These are phyloP conservation scores for Monilinia polystroma DNA, from an alignment of 2,329 filamentous ascomycete species.

Conservation along the genomic window DNA sequence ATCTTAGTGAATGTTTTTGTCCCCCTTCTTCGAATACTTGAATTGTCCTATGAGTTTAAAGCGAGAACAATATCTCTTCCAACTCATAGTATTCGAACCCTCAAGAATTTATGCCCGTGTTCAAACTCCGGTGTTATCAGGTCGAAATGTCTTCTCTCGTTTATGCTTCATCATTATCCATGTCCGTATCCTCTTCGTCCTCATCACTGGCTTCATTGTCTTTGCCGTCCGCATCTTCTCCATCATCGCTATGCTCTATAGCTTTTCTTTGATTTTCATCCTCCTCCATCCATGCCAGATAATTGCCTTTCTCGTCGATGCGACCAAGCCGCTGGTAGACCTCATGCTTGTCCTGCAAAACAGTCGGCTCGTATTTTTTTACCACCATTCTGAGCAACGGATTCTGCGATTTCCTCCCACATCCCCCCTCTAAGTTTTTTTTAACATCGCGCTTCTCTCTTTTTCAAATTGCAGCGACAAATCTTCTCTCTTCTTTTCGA, in stretches of 20 bases:
- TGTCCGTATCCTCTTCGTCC: too few species aligned
- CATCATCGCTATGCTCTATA: neutral
- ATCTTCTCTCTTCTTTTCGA: too few species aligned
- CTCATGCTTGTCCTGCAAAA: slow-evolving; percentile 1
- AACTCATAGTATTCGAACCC: too few species aligned
- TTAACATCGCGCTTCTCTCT: neutral
- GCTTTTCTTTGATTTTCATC: neutral
- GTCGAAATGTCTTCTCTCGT: too few species aligned
- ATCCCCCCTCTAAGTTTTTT: neutral
- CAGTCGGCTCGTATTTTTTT: slow-evolving; percentile 2
- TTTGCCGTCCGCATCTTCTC: neutral
- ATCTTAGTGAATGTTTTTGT: neutral
- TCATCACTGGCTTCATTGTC: neutral
- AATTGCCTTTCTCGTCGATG: neutral
- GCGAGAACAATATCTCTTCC: too few species aligned
- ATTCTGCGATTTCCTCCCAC: neutral
- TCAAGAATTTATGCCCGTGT: too few species aligned
- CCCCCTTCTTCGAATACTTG: too few species aligned
- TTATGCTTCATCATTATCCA: neutral
- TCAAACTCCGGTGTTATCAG: too few species aligned
- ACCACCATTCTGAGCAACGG: neutral
- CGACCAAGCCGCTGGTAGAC: slow-evolving; percentile 1
- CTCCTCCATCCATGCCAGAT: neutral
- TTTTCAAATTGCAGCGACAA: neutral
- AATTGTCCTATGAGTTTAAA: too few species aligned